Base-by-base conservation (phyloP, 75 land plant genomes). In the Pinus tabuliformis region DNA sequence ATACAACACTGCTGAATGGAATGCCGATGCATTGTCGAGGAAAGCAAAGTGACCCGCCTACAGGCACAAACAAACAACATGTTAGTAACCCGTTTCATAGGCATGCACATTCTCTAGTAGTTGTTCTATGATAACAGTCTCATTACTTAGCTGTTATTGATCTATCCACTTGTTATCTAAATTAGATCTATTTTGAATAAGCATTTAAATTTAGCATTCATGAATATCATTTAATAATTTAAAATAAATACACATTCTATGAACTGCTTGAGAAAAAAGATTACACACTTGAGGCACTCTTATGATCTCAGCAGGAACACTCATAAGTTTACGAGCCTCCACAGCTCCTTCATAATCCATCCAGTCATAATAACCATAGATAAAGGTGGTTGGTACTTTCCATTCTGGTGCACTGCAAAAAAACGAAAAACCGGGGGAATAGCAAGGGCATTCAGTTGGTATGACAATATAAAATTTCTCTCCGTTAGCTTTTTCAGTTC, bases 371-470 rank as follows among this genome's bases (percentile, higher is more conserved):
- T 45, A n/a, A 14, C 98, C 98, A 81, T 95, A 93, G 17, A 95
- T 95, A 66, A 95, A 95, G 6, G 94, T 91, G 17, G 98, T 95
- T 45, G 98, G 94, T 18, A 95, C 98, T 76, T 91, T 95, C 98
- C 97, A 93, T 56, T 95, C 92, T 12, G 97, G 71, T 56, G 98
- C 97, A 88, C 98, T 95, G 83, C 57, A 82, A 14, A 52, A 52
- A 73, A 75, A 73, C 7, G 28, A 17, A 74, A 24, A 52, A 24
- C 21, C 71, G 22, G 22, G 24, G 77, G n/a, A 59, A 75, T 6
- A 28, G 12, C 16, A 30, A 75, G 18, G 42, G 39, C 60, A 36
- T 36, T 17, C 52, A 65, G 37, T 18, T 33, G 17, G 12, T 24
- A 22, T 24, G 37, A 52, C 22, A 68, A 12, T 42, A 18, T 20